Evolutionary conservation across 148 eudicot species (phyloP).

Genomic region (Persicaria maculosa): DNA sequence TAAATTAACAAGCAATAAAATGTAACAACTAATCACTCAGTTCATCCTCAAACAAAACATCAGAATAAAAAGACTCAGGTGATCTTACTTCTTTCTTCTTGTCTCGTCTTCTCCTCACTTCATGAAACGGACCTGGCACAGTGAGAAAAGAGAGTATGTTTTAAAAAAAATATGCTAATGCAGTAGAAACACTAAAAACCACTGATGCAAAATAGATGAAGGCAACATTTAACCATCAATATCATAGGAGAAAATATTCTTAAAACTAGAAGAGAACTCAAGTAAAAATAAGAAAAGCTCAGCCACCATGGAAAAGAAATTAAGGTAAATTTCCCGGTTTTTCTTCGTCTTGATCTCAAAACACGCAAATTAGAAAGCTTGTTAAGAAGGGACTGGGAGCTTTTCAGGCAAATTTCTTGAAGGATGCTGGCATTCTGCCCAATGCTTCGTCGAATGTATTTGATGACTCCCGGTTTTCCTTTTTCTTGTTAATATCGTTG

Average conservation of each 20-base stretch:
- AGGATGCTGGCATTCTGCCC: background rate
- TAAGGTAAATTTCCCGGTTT: too few species aligned
- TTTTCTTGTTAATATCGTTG: background rate
- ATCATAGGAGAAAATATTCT: background rate
- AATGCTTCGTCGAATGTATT: background rate
- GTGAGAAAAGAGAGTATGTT: background rate
- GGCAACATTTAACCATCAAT: background rate
- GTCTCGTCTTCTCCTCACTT: conserved; percentile 76
- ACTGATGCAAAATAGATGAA: background rate
- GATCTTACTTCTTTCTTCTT: conserved; percentile 71
- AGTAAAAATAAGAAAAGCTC: too few species aligned
- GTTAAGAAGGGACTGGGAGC: too few species aligned
- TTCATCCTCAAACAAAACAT: background rate
- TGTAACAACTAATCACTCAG: background rate
- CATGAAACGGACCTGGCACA: conserved; percentile 77
- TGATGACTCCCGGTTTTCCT: too few species aligned
- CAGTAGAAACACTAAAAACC: background rate
- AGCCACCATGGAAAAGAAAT: too few species aligned
- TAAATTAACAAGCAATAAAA: background rate
- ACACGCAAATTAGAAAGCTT: too few species aligned
- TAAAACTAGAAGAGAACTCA: background rate
- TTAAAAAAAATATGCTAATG: conserved; percentile 12
- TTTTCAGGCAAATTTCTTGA: too few species aligned
- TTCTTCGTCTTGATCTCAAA: too few species aligned
- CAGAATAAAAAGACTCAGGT: background rate